A percentile compares a stretch with the other conserved stretches of the same genome.
These are phyloP conservation scores for Neurospora sp. DNA, from an alignment of 495 filamentous ascomycete species.

Conservation along the genomic window DNA sequence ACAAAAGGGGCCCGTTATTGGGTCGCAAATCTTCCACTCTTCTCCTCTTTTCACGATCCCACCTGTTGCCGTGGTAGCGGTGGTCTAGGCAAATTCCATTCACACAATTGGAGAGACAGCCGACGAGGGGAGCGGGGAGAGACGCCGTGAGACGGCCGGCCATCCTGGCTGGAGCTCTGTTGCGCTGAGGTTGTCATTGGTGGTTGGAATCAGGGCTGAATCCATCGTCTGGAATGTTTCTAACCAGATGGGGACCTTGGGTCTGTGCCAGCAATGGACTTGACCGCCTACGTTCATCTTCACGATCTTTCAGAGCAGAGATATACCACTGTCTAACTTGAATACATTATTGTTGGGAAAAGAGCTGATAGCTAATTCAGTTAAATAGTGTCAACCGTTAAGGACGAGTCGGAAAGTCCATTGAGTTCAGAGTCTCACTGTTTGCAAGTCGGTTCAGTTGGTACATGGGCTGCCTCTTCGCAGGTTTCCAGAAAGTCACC, in stretches of 20 bases:
- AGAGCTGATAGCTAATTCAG: too few species aligned
- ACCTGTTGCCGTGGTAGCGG: background rate
- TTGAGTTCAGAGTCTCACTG: too few species aligned
- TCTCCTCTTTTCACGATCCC: slow-evolving; percentile 1
- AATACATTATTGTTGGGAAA: background rate
- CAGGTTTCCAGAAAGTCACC: too few species aligned
- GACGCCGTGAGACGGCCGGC: background rate
- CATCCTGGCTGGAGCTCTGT: background rate
- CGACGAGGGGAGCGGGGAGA: background rate
- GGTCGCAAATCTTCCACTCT: background rate
- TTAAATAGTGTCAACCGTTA: too few species aligned
- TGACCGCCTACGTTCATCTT: background rate
- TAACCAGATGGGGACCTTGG: background rate
- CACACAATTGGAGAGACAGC: background rate
- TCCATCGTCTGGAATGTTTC: background rate
- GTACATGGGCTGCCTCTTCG: too few species aligned
- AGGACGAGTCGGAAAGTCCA: too few species aligned
- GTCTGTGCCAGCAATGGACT: background rate
- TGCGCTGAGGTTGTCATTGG: background rate
- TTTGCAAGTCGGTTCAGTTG: too few species aligned
- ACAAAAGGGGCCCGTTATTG: background rate
- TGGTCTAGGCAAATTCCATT: background rate
- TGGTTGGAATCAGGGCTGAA: background rate
- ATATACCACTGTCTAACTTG: background rate
- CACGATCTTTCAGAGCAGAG: background rate